These are phyloP conservation scores for Globisporangium splendens DNA, from an alignment of 352 stramenopile genomes.

Conservation along the genomic window DNA sequence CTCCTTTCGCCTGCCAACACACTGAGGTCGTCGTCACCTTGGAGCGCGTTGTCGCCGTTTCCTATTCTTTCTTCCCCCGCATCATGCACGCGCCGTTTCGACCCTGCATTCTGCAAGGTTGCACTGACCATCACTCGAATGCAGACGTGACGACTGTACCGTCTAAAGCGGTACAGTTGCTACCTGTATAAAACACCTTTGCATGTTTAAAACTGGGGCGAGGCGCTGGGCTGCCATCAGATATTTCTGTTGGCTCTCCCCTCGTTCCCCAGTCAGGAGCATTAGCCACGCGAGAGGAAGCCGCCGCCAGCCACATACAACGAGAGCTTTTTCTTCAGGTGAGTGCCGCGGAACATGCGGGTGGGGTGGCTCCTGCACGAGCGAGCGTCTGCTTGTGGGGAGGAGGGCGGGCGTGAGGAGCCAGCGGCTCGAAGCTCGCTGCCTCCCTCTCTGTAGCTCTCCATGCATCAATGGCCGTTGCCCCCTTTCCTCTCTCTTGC, in stretches of 20 bases:
- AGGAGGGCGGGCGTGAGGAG: background rate
- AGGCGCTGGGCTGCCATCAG: constrained; percentile 16
- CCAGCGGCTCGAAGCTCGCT: too few relatives aligned
- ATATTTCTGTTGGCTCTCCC: constrained; percentile 31
- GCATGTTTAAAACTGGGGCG: background rate
- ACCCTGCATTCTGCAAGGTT: too few relatives aligned
- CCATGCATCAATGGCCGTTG: too few relatives aligned
- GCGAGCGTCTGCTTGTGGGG: constrained; percentile 3
- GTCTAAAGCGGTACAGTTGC: background rate
- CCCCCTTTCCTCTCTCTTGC: too few relatives aligned
- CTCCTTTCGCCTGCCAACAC: too few relatives aligned
- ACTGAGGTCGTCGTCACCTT: too few relatives aligned
- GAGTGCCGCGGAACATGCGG: constrained; percentile 3
- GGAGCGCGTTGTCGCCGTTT: too few relatives aligned
- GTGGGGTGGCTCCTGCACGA: background rate
- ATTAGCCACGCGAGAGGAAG: background rate
- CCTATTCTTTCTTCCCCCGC: too few relatives aligned
- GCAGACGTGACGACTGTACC: background rate
- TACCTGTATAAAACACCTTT: background rate
- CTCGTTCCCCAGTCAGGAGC: background rate
- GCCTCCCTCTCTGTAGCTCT: too few relatives aligned
- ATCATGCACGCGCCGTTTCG: too few relatives aligned
- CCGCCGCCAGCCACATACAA: constrained; percentile 16
- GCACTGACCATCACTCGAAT: background rate
- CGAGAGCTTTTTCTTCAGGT: constrained; percentile 22